These are phyloP conservation scores for Prunus davidiana DNA, from an alignment of 306 rosid species.

Conservation along the genomic window DNA sequence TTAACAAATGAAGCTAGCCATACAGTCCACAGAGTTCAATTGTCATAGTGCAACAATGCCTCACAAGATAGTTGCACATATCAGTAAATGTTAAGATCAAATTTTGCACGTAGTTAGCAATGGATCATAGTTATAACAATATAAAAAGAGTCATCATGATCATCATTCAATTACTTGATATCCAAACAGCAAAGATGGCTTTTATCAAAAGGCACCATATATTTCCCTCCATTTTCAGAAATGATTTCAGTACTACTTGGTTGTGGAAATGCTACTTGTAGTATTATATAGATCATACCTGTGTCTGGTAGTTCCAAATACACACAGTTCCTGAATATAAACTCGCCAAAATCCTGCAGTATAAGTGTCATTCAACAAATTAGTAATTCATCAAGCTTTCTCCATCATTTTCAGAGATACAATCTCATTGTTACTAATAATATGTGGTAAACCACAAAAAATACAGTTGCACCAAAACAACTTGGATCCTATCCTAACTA, in stretches of 20 bases:
- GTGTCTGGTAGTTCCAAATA: slow-evolving; percentile 98
- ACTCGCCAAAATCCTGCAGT: slow-evolving; percentile 92
- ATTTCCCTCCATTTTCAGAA: background rate
- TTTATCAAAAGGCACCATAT: background rate
- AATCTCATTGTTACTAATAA: background rate
- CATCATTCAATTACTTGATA: background rate
- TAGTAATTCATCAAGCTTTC: slow-evolving; percentile 15
- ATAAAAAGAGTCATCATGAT: too few species aligned
- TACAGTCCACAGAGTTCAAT: background rate
- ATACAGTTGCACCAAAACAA: background rate
- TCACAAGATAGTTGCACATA: background rate
- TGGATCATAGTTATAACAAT: background rate
- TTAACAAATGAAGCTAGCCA: background rate
- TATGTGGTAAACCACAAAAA: background rate
- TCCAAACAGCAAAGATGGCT: background rate
- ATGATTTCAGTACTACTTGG: background rate
- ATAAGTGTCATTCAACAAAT: slow-evolving; percentile 24
- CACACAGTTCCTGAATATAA: slow-evolving; percentile 96
- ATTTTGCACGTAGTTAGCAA: background rate
- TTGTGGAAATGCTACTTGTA: background rate
- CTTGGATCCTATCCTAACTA: background rate
- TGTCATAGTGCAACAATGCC: background rate
- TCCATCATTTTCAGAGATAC: background rate
- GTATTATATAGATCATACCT: slow-evolving; percentile 41
- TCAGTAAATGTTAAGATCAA: background rate